Evolutionary conservation across 768 basidiomycete genomes (phyloP), one percentile per base, ranked within the genome.

Genomic region (Lactarius akahatsu): DNA sequence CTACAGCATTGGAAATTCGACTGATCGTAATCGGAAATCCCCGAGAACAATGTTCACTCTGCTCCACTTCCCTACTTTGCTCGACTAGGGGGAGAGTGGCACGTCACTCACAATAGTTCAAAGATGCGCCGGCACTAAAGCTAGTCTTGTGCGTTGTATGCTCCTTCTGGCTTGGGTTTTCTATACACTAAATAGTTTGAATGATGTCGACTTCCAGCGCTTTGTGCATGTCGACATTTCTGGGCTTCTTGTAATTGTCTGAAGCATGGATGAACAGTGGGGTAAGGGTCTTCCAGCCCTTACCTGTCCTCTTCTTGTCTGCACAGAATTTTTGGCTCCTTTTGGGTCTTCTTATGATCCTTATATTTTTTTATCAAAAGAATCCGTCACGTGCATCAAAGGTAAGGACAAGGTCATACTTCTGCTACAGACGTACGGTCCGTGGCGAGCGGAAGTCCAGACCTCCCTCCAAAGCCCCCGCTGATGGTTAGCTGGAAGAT

Each of bases 221-320:
- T 41, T 41, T 41, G 6, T 41, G 41, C 16, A 18, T 7, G 41
- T 1, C 41, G 41, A 16, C 1, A 18, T 41, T 18, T 41, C 41
- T 18, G 2, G 16, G 16, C 41, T 36, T 91, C 92, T 2, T 80
- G 13, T 15, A 38, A 2, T 38, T 45, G 18, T 45, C 20, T 10
- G 23, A 6, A n/a, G 5, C 23, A 4, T 23, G 23, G 23, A 23
- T 26, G 47, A 26, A 13, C 47, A 6, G 20, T n/a, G 36, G 0
- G 45, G 10, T 23, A 10, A n/a, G 20, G 45, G 45, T 9, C 47
- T n/a, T 26, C 23, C n/a, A n/a, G n/a, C n/a, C n/a, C 11, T 50
- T 4, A n/a, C 11, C 23, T 4, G n/a, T 10, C 7, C 0, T 20
- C 1, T 0, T 43, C 18, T 2, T 43, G n/a, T n/a, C n/a, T 50